Conservation (phyloP, 2,329 filamentous ascomycete species). For the Cladobotryum mycophilum region DNA sequence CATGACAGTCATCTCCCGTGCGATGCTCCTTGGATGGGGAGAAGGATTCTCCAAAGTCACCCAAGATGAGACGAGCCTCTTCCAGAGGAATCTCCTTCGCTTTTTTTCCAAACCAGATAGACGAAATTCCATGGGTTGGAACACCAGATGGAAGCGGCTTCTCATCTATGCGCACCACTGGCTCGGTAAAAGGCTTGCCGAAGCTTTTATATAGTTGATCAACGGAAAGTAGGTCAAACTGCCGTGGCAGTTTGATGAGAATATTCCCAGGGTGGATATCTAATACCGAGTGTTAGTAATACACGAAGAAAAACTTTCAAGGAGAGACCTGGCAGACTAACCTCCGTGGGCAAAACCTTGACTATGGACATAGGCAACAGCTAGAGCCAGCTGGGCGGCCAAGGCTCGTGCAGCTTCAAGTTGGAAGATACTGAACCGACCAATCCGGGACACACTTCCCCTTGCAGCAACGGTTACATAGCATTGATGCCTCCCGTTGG, state of each 20-base stretch:
- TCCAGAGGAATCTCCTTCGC: constrained; percentile 23
- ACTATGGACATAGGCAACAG: constrained; percentile 23
- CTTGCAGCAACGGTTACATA: constrained; percentile 20
- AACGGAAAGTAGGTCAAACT: constrained; percentile 18
- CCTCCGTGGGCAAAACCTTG: constrained; percentile 28
- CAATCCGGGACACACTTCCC: constrained; percentile 20
- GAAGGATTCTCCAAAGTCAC: constrained; percentile 34
- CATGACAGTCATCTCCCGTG: constrained; percentile 20
- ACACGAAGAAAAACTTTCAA: no score
- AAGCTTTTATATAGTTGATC: constrained; percentile 22
- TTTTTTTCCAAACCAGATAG: constrained; percentile 29
- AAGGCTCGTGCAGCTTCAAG: constrained; percentile 22
- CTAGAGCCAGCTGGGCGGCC: constrained; percentile 23
- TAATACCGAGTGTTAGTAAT: background rate
- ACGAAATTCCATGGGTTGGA: constrained; percentile 22
- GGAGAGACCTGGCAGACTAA: background rate
- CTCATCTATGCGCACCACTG: constrained; percentile 16
- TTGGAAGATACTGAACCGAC: constrained; percentile 16
- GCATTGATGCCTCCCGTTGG: constrained; percentile 25
- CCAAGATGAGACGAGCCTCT: constrained; percentile 19
- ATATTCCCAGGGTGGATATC: constrained; percentile 31
- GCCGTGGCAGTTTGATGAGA: constrained; percentile 20
- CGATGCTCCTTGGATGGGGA: constrained; percentile 15
- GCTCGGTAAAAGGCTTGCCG: constrained; percentile 18
- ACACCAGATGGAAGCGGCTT: constrained; percentile 19